phyloP scores from a whole-genome alignment of 2,329 filamentous ascomycete genomes.

The Sarocladium oryzae region DNA sequence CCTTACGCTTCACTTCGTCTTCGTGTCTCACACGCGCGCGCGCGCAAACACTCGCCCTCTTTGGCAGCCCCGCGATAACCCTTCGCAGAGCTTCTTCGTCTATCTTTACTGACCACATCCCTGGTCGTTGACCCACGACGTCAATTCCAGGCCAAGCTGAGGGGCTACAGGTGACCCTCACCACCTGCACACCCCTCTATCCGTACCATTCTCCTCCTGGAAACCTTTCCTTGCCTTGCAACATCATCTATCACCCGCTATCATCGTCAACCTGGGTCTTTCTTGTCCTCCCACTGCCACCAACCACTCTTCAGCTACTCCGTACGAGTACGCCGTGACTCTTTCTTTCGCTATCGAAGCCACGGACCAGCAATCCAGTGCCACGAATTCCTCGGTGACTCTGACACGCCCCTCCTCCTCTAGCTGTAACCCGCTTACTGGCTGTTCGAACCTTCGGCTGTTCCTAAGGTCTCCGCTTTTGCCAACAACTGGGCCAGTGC shows the following conservation, averaged over 20 bases:
- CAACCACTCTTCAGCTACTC: neutral
- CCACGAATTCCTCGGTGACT: neutral
- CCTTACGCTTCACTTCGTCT: neutral
- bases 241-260: too few relatives aligned
- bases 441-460: neutral
- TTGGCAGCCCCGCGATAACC: neutral
- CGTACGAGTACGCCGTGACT: too few relatives aligned
- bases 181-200: neutral
- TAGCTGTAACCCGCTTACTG: neutral
- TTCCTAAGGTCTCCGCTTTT: neutral
- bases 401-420: neutral
- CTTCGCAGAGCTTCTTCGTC: too few relatives aligned
- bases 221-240: too few relatives aligned
- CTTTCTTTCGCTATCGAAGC: neutral
- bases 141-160: slow-evolving; percentile 4
- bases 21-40: neutral
- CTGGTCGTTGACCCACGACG: slow-evolving; percentile 3
- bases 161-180: neutral
- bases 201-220: too few relatives aligned
- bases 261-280: neutral
- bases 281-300: neutral
- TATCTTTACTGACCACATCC: neutral
- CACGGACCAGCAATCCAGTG: neutral
- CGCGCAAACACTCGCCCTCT: neutral
- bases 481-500: too few relatives aligned